These are phyloP conservation scores for Saccharum hybrid DNA, from an alignment of 202 grass and related monocot species.

Conservation along the genomic window DNA sequence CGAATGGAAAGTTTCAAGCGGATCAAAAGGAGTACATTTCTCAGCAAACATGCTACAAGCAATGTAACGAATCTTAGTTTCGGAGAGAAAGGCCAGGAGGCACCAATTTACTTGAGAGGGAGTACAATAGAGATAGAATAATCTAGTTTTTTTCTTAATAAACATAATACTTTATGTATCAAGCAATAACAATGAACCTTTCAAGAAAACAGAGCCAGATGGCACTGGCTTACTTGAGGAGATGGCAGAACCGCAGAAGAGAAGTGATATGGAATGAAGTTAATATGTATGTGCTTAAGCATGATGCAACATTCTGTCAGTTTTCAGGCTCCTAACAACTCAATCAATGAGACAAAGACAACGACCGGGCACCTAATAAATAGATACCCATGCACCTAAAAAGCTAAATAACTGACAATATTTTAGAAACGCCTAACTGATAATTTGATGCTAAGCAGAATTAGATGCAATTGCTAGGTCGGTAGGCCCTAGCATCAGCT, in stretches of 20 bases:
- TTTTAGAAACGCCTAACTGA: background rate
- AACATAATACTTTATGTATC: background rate
- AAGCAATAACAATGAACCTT: background rate
- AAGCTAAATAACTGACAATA: background rate
- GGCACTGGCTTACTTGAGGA: background rate
- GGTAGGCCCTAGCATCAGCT: background rate
- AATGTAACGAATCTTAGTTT: background rate
- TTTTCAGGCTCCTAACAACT: constrained; percentile 21
- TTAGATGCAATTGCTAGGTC: background rate
- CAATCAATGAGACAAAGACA: background rate
- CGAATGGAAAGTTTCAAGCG: background rate
- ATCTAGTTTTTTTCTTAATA: background rate
- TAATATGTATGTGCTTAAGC: background rate
- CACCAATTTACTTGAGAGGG: constrained; percentile 7
- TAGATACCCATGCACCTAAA: background rate
- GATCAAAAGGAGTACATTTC: background rate
- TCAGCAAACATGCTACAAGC: background rate
- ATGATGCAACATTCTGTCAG: background rate
- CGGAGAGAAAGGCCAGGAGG: background rate
- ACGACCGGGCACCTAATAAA: background rate
- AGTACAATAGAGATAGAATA: background rate
- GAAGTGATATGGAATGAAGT: background rate
- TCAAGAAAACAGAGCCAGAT: background rate
- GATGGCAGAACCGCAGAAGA: background rate
- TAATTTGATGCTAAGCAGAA: constrained; percentile 2